These are phyloP conservation scores for Lizonia empirigonia DNA, from an alignment of 2,329 filamentous ascomycete genomes.

Conservation along the genomic window DNA sequence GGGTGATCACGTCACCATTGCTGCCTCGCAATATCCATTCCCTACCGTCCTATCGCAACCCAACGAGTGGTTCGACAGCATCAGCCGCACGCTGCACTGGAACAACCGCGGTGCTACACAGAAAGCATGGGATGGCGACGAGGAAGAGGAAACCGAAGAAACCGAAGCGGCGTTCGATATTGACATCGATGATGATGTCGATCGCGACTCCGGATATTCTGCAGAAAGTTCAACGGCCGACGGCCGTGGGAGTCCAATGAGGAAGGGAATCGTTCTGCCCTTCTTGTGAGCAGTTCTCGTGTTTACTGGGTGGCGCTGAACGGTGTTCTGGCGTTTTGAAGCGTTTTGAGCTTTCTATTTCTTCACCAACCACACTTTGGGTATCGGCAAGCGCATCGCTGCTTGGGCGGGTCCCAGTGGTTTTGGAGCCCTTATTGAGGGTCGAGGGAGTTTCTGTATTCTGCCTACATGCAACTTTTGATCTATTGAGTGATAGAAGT, in stretches of 20 bases:
- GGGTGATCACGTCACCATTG: conserved; percentile 94
- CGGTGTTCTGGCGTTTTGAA: conserved; percentile 4
- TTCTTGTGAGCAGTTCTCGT: conserved; percentile 31
- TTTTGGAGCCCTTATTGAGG: conserved; percentile 13
- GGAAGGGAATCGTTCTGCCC: conserved; percentile 44
- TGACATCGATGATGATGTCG: conserved; percentile 73
- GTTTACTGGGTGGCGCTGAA: neutral
- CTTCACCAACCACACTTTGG: conserved; percentile 16
- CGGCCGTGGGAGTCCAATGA: conserved; percentile 41
- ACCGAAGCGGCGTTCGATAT: conserved; percentile 81
- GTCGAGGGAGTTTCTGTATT: too few species aligned
- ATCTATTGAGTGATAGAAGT: too few species aligned
- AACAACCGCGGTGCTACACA: conserved; percentile 91
- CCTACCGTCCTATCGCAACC: conserved; percentile 90
- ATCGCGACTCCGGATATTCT: conserved; percentile 50
- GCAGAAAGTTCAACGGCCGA: conserved; percentile 46
- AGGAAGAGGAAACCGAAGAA: conserved; percentile 54
- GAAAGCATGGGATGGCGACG: conserved; percentile 72
- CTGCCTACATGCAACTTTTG: too few species aligned
- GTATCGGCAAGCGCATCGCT: conserved; percentile 24
- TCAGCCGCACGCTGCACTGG: conserved; percentile 90
- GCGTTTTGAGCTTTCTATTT: conserved; percentile 8
- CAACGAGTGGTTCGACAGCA: conserved; percentile 96
- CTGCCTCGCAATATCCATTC: conserved; percentile 95
- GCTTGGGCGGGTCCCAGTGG: conserved; percentile 42